A percentile compares a stretch with the other conserved stretches of the same genome.
Evolutionary conservation across 345 rosid genomes (phyloP).

Genomic region (Zanthoxylum bungeanum): DNA sequence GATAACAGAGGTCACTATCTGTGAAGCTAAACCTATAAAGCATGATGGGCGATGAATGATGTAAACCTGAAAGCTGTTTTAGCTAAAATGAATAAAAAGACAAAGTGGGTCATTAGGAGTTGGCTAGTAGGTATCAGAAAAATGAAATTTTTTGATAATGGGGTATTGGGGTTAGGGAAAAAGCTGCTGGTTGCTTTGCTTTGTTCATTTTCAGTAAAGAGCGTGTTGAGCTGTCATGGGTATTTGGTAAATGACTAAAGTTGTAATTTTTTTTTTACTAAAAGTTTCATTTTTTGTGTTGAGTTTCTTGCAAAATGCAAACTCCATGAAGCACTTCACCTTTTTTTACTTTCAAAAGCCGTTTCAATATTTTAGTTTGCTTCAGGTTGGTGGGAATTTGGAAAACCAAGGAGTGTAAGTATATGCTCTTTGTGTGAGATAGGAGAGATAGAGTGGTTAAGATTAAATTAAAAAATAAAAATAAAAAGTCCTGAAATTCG

Average conservation of each 20-base stretch:
- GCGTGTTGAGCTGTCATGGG: not conserved
- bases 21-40: not conserved
- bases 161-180: not conserved
- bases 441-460: not conserved
- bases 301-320: constrained; percentile 3
- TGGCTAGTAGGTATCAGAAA: constrained; percentile 11
- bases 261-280: not conserved
- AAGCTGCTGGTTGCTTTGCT: constrained; percentile 10
- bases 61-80: constrained; percentile 10
- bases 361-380: constrained; percentile 10
- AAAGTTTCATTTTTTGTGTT: constrained; percentile 1
- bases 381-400: constrained; percentile 19
- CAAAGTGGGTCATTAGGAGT: constrained; percentile 19
- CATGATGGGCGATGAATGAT: constrained; percentile 10
- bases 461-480: not conserved
- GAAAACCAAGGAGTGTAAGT: constrained; percentile 6
- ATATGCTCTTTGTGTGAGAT: not conserved
- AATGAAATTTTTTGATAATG: not conserved
- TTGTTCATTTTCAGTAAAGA: not conserved
- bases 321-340: constrained; percentile 5
- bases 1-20: not conserved
- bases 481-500: constrained; percentile 23
- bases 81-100: constrained; percentile 4
- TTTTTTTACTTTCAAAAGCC: constrained; percentile 2
- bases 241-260: not conserved